Conservation (phyloP, 176 grass and related monocot genomes). For the Musa troglodytarum region DNA sequence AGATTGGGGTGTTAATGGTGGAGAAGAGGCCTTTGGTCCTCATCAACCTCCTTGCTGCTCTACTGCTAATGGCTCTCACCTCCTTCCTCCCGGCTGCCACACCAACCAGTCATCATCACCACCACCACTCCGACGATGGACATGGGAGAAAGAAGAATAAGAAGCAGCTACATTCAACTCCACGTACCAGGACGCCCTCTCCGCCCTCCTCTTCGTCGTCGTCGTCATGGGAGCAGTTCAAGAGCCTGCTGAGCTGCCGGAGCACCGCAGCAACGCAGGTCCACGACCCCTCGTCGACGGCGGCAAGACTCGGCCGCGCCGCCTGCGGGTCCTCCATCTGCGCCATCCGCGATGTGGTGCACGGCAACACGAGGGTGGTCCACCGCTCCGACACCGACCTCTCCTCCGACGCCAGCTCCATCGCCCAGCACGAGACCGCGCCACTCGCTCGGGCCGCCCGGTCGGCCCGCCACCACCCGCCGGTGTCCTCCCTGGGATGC, state of each 20-base stretch:
- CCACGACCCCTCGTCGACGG: constrained; percentile 44
- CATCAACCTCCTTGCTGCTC: neutral
- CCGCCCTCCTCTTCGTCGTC: neutral
- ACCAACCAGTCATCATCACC: neutral
- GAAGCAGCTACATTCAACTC: neutral
- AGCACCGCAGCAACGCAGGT: constrained; percentile 39
- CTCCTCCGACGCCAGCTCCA: constrained; percentile 37
- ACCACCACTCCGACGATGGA: neutral
- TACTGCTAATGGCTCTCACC: constrained; percentile 1
- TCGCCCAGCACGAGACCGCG: constrained; percentile 20
- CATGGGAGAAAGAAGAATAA: neutral
- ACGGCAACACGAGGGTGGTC: constrained; percentile 30
- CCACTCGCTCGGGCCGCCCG: constrained; percentile 30
- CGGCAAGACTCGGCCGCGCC: neutral
- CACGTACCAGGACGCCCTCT: neutral
- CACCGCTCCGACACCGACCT: constrained; percentile 27
- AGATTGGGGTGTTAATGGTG: neutral
- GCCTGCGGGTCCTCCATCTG: constrained; percentile 48
- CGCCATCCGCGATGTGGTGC: constrained; percentile 58
- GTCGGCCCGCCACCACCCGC: constrained; percentile 11
- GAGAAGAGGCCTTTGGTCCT: constrained; percentile 2
- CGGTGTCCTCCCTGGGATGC: neutral
- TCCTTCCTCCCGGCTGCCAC: neutral
- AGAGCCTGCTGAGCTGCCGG: constrained; percentile 70
- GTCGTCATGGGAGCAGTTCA: constrained; percentile 69